Conservation (phyloP, 805 yeast genomes). For the Trichomonascus vanleenenianus region DNA sequence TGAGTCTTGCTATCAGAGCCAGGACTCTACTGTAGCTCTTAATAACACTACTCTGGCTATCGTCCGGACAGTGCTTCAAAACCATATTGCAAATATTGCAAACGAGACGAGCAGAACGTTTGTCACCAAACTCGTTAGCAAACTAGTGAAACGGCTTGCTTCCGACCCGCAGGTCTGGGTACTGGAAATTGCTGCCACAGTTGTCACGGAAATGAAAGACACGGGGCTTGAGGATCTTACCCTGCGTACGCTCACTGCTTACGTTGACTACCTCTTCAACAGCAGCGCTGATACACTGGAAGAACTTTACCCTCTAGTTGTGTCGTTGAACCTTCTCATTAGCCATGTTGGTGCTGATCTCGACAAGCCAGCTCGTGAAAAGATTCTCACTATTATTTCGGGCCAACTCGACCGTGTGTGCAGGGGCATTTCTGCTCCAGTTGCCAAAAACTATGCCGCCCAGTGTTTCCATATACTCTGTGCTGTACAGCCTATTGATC, state of each 20-base stretch:
- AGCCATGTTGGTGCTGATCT: neutral
- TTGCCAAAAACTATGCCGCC: neutral
- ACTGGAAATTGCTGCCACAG: neutral
- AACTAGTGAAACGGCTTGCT: neutral
- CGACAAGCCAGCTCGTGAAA: too few relatives aligned
- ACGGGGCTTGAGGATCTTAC: neutral
- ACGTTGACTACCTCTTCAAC: too few relatives aligned
- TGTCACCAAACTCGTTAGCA: neutral
- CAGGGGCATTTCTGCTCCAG: too few relatives aligned
- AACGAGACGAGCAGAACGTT: neutral
- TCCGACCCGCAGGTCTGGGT: neutral
- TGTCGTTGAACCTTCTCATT: neutral
- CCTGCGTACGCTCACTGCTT: too few relatives aligned
- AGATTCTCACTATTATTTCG: too few relatives aligned
- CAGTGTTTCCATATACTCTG: neutral
- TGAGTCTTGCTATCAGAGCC: neutral
- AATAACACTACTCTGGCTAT: neutral
- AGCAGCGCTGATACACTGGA: neutral
- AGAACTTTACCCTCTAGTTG: neutral
- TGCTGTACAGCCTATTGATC: neutral
- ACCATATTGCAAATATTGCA: neutral
- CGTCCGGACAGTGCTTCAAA: neutral
- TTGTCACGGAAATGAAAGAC: neutral
- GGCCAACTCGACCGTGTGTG: too few relatives aligned
- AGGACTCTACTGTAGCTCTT: too few relatives aligned